Base-by-base conservation (phyloP, 441 rosid genomes). In the Pelargonium fulgidum region DNA sequence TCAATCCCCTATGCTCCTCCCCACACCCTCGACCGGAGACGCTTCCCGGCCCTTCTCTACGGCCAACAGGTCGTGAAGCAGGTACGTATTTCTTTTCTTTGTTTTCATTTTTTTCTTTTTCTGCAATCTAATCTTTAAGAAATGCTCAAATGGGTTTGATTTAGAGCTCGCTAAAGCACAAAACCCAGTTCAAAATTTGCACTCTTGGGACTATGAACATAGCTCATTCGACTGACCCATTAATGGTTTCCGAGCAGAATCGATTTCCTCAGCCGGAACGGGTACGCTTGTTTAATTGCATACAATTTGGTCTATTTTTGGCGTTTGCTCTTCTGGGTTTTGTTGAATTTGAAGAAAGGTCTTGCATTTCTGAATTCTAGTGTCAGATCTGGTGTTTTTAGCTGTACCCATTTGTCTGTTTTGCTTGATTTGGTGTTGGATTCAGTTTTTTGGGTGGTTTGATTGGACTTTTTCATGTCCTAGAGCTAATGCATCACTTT, bases 241-340 rank as follows among this genome's bases (percentile, higher is more conserved):
- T n/a, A 39, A 92, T 92, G 96, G 98, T 89, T 48, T 92, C 96
- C 69, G 89, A 90, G 84, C 98, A 86, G 79, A 84, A 88, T 70
- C 82, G 98, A 77, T 90, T 87, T 76, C 95, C 88, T 62, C 95
- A 82, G 77, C 96, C 83, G 65, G 94, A 93, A 79, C 87, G 82
- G 92, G 98, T 90, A 78, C 70, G 72, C 77, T 50, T 58, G 65
- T 41, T 62, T 71, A 33, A 33, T 33, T 33, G 1, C 39, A 33
- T 0, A 3, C 39, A 33, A 33, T 33, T 33, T 5, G 39, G 39
- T 33, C 39, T n/a, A n/a, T 44, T 0, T 73, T 59, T 68, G 9
- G 59, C 12, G 62, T 45, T 62, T 19, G 41, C 65, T 45, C 10
- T 58, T 26, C 17, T 22, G 44, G 75, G 72, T 67, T 68, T 39